Base-by-base conservation (phyloP, 2,329 filamentous ascomycete genomes). In the Penicillium sp. region DNA sequence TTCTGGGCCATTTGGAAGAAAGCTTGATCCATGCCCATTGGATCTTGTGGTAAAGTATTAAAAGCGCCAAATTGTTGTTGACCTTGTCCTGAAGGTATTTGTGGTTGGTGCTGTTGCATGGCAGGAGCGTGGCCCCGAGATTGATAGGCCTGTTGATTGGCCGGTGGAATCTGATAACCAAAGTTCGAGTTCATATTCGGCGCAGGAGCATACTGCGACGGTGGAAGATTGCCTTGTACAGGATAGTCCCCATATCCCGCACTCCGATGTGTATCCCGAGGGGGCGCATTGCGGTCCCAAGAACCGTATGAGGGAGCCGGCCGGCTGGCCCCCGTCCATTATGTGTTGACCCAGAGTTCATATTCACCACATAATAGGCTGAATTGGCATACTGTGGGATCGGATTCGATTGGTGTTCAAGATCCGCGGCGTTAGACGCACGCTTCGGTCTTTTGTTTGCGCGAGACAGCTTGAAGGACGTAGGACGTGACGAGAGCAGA, bases 391-490 rank as follows among this genome's bases (percentile, higher is more conserved):
- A 39, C 27, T 51, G 56, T 19, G 52, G 43, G 9, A 27, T 45
- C 23, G 33, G 15, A 23, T 54, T 35, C 21, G 39, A 36, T 6
- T 53, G 36, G 8, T 53, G 21, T 10, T 52, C 15, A 15, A 41
- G 15, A 13, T 39, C 44, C 15, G 51, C 57, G 45, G 55, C 57
- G 36, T 35, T 25, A 25, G 56, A 52, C 48, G 44, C 63, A 19
- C 57, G 61, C 56, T 60, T 59, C n/a, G 53, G 41, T 25, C 39
- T 45, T 60, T 66, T 65, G 17, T 47, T 43, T 53, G 42, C 27
- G 29, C 49, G 55, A 61, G 61, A 33, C 59, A 65, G 58, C 27
- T 62, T 62, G 56, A 43, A 21, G 10, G 55, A 49, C 41, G 42
- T 53, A 9, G 36, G 23, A 6, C 38, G 31, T n/a, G 49, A 45